Evolutionary conservation across 306 rosid genomes (phyloP).

Genomic region (Alnus rubra): DNA sequence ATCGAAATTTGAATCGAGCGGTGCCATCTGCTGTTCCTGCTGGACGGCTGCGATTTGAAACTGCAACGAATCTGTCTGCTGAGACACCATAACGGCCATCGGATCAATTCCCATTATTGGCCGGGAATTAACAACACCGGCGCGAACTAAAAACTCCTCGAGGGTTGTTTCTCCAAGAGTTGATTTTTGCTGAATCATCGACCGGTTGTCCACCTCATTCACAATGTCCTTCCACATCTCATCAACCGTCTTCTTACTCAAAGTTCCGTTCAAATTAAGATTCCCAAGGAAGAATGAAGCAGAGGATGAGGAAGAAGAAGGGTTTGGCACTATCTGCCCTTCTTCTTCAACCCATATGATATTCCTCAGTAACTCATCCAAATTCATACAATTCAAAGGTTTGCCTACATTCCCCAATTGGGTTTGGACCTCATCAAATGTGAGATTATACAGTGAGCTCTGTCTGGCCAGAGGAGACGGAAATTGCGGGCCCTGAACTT

Average conservation of each 20-base stretch:
- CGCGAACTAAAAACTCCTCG: constrained; percentile 31
- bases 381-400: constrained; percentile 27
- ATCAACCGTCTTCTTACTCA: constrained; percentile 27
- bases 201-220: constrained; percentile 3
- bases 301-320: constrained; percentile 34
- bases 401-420: constrained; percentile 34
- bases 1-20: constrained; percentile 6
- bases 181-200: neutral
- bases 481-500: constrained; percentile 25
- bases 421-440: constrained; percentile 37
- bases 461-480: neutral
- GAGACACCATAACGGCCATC: constrained; percentile 27
- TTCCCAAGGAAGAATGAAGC: constrained; percentile 29
- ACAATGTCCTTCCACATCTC: constrained; percentile 31
- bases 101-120: constrained; percentile 34
- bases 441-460: constrained; percentile 30
- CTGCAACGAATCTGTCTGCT: constrained; percentile 44
- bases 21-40: constrained; percentile 13
- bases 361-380: constrained; percentile 41
- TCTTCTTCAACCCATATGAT: constrained; percentile 39
- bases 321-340: constrained; percentile 35
- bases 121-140: constrained; percentile 18
- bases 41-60: constrained; percentile 28
- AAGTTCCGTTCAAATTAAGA: constrained; percentile 25
- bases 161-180: constrained; percentile 29